These are phyloP conservation scores for Pyronema omphalodes DNA, from an alignment of 495 filamentous ascomycete genomes.

Conservation along the genomic window DNA sequence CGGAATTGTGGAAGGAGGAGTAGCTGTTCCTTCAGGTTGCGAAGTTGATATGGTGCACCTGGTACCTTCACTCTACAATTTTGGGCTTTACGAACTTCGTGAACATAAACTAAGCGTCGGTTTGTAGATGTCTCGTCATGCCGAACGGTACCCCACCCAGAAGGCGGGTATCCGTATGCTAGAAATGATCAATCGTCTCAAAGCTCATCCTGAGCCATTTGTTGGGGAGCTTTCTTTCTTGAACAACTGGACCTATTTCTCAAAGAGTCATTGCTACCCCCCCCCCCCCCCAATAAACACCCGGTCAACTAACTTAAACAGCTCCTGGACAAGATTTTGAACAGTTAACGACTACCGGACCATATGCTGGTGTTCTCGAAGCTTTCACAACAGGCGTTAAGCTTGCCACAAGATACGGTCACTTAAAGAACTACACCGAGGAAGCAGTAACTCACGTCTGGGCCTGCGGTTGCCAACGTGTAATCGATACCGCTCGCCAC, in stretches of 20 bases:
- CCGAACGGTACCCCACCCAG: conserved; percentile 39
- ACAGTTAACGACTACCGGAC: conserved; percentile 39
- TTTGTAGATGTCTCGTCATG: conserved; percentile 39
- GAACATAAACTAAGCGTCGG: background rate
- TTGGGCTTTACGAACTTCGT: background rate
- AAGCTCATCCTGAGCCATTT: conserved; percentile 26
- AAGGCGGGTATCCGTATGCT: conserved; percentile 37
- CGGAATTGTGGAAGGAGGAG: conserved; percentile 26
- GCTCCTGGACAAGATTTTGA: conserved; percentile 28
- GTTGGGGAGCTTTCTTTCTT: conserved; percentile 36
- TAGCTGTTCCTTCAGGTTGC: conserved; percentile 32
- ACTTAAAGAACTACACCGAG: conserved; percentile 27
- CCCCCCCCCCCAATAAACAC: background rate
- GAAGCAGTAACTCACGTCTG: conserved; percentile 28
- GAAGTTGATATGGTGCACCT: conserved; percentile 39
- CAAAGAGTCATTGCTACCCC: conserved; percentile 20
- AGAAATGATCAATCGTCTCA: conserved; percentile 29
- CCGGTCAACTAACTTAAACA: background rate
- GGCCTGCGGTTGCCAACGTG: conserved; percentile 38
- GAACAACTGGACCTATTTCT: conserved; percentile 40
- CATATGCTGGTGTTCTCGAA: conserved; percentile 36
- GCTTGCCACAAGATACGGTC: conserved; percentile 35
- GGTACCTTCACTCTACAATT: conserved; percentile 26
- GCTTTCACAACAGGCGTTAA: conserved; percentile 40
- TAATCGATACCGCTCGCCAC: conserved; percentile 39